Conservation (phyloP, 2,329 filamentous ascomycete genomes). For the Didymella arachidicola region DNA sequence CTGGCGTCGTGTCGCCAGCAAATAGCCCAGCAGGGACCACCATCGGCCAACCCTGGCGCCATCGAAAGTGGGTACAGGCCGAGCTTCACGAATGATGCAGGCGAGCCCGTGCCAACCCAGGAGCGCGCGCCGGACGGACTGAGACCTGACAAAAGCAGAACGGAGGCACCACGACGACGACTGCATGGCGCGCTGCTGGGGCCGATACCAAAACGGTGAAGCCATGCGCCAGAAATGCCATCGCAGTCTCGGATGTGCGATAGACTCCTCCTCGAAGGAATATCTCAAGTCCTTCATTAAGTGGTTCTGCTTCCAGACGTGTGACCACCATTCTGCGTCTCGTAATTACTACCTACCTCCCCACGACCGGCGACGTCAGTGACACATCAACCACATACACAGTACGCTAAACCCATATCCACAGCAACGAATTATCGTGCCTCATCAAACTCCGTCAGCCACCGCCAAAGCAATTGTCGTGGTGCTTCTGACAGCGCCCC, state of each 20-base stretch:
- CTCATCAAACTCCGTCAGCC: constrained; percentile 15
- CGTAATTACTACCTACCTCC: background rate
- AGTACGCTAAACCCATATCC: constrained; percentile 16
- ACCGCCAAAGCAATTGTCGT: constrained; percentile 10
- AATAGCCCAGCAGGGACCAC: constrained; percentile 4
- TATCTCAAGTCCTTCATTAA: background rate
- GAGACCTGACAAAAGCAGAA: constrained; percentile 6
- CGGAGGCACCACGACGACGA: background rate
- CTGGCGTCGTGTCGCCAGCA: constrained; percentile 22
- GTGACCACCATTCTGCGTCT: background rate
- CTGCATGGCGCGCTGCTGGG: background rate
- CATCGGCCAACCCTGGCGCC: constrained; percentile 14
- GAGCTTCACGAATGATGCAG: background rate
- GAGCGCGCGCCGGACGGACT: constrained; percentile 5
- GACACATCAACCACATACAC: constrained; percentile 20
- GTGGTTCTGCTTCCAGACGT: constrained; percentile 1
- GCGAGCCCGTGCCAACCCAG: constrained; percentile 16
- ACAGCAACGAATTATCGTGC: constrained; percentile 14
- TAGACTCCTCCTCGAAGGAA: background rate
- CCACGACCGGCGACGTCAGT: background rate
- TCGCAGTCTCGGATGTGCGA: background rate
- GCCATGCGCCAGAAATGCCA: background rate
- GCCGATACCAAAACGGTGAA: background rate
- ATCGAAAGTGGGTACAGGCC: constrained; percentile 6
- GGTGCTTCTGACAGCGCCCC: constrained; percentile 3